Percentiles rank a stretch among this genome's conserved stretches.
Conservation (phyloP, 768 basidiomycete species). For the Lactifluus subvellereus region DNA sequence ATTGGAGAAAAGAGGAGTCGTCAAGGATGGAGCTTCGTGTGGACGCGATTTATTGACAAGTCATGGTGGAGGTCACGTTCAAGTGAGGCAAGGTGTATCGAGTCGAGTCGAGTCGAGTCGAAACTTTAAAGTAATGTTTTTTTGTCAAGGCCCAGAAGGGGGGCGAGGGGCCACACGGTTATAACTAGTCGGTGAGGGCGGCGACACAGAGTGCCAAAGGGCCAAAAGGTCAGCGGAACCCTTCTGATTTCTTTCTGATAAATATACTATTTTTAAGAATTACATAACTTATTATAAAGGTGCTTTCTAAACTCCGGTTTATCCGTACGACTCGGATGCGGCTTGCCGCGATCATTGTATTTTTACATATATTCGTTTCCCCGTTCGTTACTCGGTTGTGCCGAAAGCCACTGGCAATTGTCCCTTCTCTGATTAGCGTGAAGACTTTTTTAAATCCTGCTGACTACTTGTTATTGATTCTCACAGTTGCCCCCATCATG, state of each 20-base stretch:
- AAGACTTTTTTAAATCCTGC: neutral
- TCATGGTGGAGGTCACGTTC: conserved; percentile 36
- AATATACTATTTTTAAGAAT: neutral
- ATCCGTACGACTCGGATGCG: too few relatives aligned
- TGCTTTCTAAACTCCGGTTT: neutral
- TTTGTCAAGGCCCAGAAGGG: neutral
- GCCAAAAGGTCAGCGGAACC: too few relatives aligned
- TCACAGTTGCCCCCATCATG: neutral
- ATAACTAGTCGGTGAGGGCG: too few relatives aligned
- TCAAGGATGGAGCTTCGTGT: conserved; percentile 22
- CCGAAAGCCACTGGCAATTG: neutral
- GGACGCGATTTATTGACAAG: conserved; percentile 32
- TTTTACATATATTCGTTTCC: neutral
- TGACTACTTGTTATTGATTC: neutral
- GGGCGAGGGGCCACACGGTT: too few relatives aligned
- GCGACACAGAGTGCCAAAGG: neutral
- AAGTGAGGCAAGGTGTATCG: conserved; percentile 13
- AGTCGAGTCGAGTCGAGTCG: conserved; percentile 18
- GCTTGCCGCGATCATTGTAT: neutral
- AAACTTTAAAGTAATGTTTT: neutral
- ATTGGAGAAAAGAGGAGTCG: conserved; percentile 21
- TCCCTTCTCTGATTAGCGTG: neutral
- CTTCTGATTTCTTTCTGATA: neutral
- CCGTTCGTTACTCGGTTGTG: too few relatives aligned
- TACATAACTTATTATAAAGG: neutral